phyloP scores from a whole-genome alignment of 176 grass and related monocot genomes.

The Phoenix dactylifera region DNA sequence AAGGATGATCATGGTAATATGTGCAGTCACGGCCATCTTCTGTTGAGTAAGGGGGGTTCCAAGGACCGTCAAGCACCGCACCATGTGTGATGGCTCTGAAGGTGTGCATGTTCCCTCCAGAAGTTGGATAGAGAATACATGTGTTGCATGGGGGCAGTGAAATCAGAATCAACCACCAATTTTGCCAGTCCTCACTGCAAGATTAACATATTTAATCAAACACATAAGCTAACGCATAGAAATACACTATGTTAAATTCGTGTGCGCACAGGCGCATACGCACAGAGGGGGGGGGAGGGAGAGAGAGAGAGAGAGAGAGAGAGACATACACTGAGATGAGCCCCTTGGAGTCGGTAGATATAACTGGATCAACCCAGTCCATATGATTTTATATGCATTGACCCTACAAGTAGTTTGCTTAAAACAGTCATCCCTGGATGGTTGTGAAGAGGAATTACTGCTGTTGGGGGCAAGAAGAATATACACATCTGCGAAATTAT shows the following conservation, averaged over 20 bases:
- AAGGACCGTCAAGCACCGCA: slow-evolving; percentile 59
- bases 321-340: slow-evolving; percentile 15
- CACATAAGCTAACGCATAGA: background rate
- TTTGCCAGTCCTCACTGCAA: slow-evolving; percentile 55
- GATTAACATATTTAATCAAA: background rate
- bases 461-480: slow-evolving; percentile 60
- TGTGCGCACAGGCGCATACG: too few relatives aligned
- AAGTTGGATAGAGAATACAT: slow-evolving; percentile 62
- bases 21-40: slow-evolving; percentile 78
- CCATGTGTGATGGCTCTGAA: slow-evolving; percentile 47
- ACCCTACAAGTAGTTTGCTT: slow-evolving; percentile 67
- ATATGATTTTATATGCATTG: slow-evolving; percentile 74
- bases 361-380: slow-evolving; percentile 49
- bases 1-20: slow-evolving; percentile 48
- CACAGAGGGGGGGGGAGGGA: background rate
- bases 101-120: slow-evolving; percentile 80
- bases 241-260: background rate
- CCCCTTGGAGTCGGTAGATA: background rate
- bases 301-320: background rate
- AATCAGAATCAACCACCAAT: slow-evolving; percentile 57
- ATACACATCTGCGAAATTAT: slow-evolving; percentile 57
- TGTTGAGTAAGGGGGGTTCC: slow-evolving; percentile 70
- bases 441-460: slow-evolving; percentile 78
- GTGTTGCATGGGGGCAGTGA: slow-evolving; percentile 57
- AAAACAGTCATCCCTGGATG: slow-evolving; percentile 98